Base-by-base conservation (phyloP, 306 rosid genomes). In the Quercus cerris region DNA sequence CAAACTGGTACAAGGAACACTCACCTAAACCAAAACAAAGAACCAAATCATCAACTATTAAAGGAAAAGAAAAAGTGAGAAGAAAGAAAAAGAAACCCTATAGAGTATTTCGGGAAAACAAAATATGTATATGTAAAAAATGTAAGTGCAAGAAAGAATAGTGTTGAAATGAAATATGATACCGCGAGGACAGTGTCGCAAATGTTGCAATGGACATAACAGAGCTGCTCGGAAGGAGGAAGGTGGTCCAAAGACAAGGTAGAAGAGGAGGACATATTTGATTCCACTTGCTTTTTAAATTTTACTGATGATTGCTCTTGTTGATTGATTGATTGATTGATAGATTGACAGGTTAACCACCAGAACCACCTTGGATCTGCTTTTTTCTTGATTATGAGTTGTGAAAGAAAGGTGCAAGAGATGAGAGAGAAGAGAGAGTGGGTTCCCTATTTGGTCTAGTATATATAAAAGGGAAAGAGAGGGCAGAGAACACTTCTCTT, bases 151-250 rank as follows among this genome's bases (percentile, higher is more conserved):
- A n/a, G 23, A 22, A 5, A 61, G 33, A 33, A 33, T 12, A 49
- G 2, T 20, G 78, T 23, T 10, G 8, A 22, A 73, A 46, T 59
- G 58, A 44, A 66, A 17, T 20, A 28, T 31, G 75, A 86, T 91
- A 94, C 98, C 81, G 98, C 98, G 18, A 94, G 97, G 80, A 94
- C 96, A 63, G 98, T 94, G 91, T 92, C 97, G 78, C 98, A 94
- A 70, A 94, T 89, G 84, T 69, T 94, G 92, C 98, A 94, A 78
- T 94, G 97, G 77, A 92, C 98, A 88, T 94, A 94, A 83, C 98
- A 94, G 84, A 94, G 97, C 88, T 94, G 98, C 84, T 94, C 98
- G 77, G 97, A 81, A 69, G 97, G 85, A 78, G 94, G 89, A 79
- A 87, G 92, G 93, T 91, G 97, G 97, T 92, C 95, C 90, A 88